Percentiles rank a stretch among this genome's conserved stretches.
Evolutionary conservation across 177 flowering plant genomes (phyloP).

Genomic region (Vitis hybrid): DNA sequence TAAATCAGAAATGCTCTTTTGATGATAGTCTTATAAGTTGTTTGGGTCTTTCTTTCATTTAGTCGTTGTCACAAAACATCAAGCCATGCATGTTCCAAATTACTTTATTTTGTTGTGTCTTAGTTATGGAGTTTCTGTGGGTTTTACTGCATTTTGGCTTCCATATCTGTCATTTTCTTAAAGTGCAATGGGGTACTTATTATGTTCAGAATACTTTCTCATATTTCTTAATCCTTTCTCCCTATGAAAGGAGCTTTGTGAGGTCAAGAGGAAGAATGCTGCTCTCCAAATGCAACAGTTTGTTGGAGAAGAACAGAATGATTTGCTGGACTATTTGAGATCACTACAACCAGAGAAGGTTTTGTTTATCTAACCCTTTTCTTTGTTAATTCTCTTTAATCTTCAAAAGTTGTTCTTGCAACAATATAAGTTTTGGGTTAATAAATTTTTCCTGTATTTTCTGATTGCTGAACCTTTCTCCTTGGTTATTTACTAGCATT

Average conservation of each 20-base stretch:
- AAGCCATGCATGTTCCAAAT: no score
- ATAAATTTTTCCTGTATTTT: neutral
- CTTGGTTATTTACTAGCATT: neutral
- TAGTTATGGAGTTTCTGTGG: neutral
- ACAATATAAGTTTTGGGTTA: no score
- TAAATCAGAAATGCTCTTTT: no score
- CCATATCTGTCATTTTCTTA: neutral
- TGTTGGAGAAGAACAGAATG: slow-evolving; percentile 89
- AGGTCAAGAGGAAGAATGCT: slow-evolving; percentile 69
- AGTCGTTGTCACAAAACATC: no score
- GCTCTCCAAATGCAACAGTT: slow-evolving; percentile 93
- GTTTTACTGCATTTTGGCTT: neutral
- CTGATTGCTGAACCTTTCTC: neutral
- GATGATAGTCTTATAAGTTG: no score
- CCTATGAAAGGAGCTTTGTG: slow-evolving; percentile 61
- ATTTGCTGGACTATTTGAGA: slow-evolving; percentile 77
- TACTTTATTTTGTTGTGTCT: neutral
- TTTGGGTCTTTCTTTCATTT: no score
- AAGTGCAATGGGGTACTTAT: neutral
- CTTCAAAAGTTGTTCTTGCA: neutral
- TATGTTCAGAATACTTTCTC: slow-evolving; percentile 1
- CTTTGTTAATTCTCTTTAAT: neutral
- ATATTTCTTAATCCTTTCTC: neutral
- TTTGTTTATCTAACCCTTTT: neutral
- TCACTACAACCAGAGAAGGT: slow-evolving; percentile 88